phyloP scores from a whole-genome alignment of 75 land plant genomes.

The Cupressus sempervirens region DNA sequence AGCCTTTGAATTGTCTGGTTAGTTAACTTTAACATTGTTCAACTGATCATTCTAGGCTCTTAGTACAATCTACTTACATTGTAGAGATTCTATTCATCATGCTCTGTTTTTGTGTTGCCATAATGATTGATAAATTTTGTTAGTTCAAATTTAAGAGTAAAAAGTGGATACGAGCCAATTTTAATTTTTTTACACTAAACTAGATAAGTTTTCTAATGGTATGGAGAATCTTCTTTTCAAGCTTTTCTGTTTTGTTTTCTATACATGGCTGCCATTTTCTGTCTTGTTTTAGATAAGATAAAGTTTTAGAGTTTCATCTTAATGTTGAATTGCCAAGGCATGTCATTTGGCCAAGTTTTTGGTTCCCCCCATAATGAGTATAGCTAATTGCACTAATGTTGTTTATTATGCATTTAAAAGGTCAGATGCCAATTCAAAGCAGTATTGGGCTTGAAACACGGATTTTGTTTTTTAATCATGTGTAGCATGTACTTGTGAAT shows the following conservation, averaged over 20 bases:
- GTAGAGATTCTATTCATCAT: not conserved
- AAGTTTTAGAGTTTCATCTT: not conserved
- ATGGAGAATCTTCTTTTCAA: not conserved
- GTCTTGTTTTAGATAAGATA: not conserved
- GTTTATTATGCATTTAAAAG: not conserved
- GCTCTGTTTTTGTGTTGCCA: not conserved
- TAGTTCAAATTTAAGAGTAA: not conserved
- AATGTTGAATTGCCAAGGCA: not conserved
- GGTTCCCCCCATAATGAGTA: not conserved
- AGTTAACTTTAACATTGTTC: conserved; percentile 6
- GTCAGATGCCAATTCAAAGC: not conserved
- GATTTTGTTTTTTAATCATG: not conserved
- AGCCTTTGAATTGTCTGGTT: conserved; percentile 84
- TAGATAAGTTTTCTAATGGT: not conserved
- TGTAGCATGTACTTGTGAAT: not conserved
- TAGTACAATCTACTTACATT: not conserved
- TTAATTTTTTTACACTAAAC: conserved; percentile 3
- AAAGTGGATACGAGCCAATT: not conserved
- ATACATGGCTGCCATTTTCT: not conserved
- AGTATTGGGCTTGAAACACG: not conserved
- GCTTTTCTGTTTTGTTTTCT: not conserved
- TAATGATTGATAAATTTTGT: not conserved
- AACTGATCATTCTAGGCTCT: not conserved
- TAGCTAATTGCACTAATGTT: not conserved
- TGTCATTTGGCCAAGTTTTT: not conserved